phyloP scores from a whole-genome alignment of 495 filamentous ascomycete genomes.

The Thozetella sp. region DNA sequence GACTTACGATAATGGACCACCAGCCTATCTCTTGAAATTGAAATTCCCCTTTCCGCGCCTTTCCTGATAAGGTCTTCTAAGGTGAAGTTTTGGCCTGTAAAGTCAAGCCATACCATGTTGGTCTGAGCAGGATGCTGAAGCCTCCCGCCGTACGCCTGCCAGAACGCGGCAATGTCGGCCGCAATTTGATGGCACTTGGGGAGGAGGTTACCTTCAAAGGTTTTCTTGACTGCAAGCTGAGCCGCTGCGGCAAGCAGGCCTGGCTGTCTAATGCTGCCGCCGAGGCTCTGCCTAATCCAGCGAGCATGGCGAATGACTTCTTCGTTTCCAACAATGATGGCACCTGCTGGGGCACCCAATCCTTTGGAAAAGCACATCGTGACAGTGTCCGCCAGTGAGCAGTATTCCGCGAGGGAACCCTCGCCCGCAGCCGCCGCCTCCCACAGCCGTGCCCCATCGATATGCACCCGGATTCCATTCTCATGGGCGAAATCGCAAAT shows the following conservation, averaged over 20 bases:
- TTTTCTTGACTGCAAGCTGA: constrained; percentile 56
- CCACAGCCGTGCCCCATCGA: constrained; percentile 81
- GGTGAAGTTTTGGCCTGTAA: no score
- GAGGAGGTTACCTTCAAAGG: no score
- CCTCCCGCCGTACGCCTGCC: no score
- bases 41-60: no score
- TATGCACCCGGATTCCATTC: constrained; percentile 67
- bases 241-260: constrained; percentile 56
- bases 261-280: constrained; percentile 73
- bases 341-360: constrained; percentile 79
- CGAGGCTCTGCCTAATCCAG: constrained; percentile 76
- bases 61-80: no score
- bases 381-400: constrained; percentile 71
- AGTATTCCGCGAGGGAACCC: constrained; percentile 62
- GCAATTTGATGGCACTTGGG: no score
- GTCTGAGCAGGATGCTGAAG: no score
- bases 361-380: constrained; percentile 82
- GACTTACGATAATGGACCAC: no score
- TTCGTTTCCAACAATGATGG: constrained; percentile 66
- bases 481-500: constrained; percentile 67
- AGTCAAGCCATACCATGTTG: no score
- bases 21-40: no score
- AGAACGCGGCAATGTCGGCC: no score
- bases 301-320: constrained; percentile 65
- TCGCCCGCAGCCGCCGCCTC: constrained; percentile 61